Percentiles rank a stretch among this genome's conserved stretches.
These are phyloP conservation scores for Xylaria polymorpha DNA, from an alignment of 2,329 filamentous ascomycete species.

Conservation along the genomic window DNA sequence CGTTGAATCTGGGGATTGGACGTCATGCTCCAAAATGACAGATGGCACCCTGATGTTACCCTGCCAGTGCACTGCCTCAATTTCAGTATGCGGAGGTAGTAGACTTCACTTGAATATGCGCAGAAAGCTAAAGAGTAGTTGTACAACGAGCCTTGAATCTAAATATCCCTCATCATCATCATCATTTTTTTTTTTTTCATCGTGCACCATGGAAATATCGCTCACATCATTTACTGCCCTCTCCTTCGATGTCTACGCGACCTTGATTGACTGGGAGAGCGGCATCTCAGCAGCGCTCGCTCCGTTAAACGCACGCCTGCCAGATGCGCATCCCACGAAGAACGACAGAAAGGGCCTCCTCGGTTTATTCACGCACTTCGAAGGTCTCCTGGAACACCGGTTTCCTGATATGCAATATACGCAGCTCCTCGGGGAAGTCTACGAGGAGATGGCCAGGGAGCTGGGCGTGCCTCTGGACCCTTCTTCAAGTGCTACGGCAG, in stretches of 20 bases:
- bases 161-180: background rate
- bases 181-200: background rate
- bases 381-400: slow-evolving; percentile 16
- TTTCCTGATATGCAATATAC: slow-evolving; percentile 58
- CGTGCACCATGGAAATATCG: background rate
- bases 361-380: slow-evolving; percentile 51
- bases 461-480: slow-evolving; percentile 52
- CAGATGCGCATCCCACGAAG: slow-evolving; percentile 48
- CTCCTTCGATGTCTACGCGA: slow-evolving; percentile 81
- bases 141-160: background rate
- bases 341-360: slow-evolving; percentile 54
- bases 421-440: slow-evolving; percentile 63
- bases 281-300: slow-evolving; percentile 68
- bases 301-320: slow-evolving; percentile 51
- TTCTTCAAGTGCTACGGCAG: slow-evolving; percentile 36
- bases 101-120: background rate
- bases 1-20: slow-evolving; percentile 7
- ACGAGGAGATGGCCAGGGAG: slow-evolving; percentile 58
- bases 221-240: slow-evolving; percentile 15
- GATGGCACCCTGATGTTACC: background rate
- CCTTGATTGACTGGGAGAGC: slow-evolving; percentile 81
- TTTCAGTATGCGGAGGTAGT: too few relatives aligned
- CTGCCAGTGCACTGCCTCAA: too few relatives aligned
- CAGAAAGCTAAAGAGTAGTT: background rate
- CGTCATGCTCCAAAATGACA: background rate